A percentile compares a stretch with the other conserved stretches of the same genome.
phyloP scores from a whole-genome alignment of 2,329 filamentous ascomycete genomes.

The Aspergillus ochraceus region DNA sequence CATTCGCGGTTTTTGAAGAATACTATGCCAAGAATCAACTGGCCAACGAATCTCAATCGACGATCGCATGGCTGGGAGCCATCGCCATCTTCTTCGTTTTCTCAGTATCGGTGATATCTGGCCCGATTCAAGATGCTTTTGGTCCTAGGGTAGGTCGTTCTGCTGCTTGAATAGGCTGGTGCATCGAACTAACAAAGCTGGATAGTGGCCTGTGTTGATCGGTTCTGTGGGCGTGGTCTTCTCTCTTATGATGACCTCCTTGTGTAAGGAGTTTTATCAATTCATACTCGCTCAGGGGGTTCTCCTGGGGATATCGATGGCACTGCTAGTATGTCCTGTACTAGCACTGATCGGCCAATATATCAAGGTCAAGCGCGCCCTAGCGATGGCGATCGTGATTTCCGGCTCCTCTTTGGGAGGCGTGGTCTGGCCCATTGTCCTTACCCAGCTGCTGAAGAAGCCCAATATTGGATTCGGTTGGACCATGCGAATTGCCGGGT shows the following conservation, averaged over 20 bases:
- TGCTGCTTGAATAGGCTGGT: no score
- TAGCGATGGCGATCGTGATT: constrained; percentile 34
- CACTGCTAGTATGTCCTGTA: constrained; percentile 30
- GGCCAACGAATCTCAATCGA: constrained; percentile 25
- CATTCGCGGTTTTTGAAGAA: constrained; percentile 38
- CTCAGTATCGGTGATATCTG: constrained; percentile 26
- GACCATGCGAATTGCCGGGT: constrained; percentile 43
- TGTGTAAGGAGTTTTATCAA: constrained; percentile 39
- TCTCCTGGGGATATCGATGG: constrained; percentile 32
- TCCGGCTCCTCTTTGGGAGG: constrained; percentile 37
- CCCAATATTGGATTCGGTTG: constrained; percentile 31
- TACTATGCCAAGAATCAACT: constrained; percentile 32
- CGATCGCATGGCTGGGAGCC: constrained; percentile 37
- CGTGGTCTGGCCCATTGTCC: constrained; percentile 36
- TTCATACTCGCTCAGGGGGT: constrained; percentile 42
- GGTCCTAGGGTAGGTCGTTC: constrained; percentile 27
- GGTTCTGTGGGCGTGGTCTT: constrained; percentile 32
- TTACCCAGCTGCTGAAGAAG: constrained; percentile 30
- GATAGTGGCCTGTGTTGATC: constrained; percentile 27
- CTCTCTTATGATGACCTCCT: constrained; percentile 38
- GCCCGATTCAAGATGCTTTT: constrained; percentile 32
- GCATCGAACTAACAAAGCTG: not conserved
- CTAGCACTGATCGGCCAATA: constrained; percentile 32
- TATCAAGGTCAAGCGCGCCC: constrained; percentile 29
- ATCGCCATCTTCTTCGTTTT: constrained; percentile 35